phyloP scores from a whole-genome alignment of 2,329 filamentous ascomycete species.

The Ophiostoma ips region DNA sequence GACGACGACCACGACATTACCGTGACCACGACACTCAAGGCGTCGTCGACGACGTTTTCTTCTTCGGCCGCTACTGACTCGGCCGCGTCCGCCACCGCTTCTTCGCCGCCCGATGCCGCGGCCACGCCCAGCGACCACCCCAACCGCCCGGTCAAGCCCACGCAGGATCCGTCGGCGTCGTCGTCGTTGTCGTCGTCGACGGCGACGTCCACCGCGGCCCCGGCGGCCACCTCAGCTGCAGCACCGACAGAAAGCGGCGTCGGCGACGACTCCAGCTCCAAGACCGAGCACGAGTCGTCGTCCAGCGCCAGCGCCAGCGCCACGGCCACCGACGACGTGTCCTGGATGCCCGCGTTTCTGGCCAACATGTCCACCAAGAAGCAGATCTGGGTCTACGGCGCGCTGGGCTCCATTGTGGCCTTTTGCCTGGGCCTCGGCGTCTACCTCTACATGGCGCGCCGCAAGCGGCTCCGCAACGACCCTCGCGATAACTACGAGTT shows the following conservation, averaged over 20 bases:
- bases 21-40: conserved; percentile 44
- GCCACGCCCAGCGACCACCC: conserved; percentile 47
- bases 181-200: no score
- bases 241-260: neutral
- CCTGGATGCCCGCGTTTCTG: conserved; percentile 73
- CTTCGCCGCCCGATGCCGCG: neutral
- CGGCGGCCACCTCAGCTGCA: conserved; percentile 14
- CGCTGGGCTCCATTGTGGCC: conserved; percentile 65
- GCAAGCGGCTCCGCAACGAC: conserved; percentile 60
- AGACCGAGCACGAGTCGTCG: conserved; percentile 18
- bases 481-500: conserved; percentile 83
- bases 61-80: conserved; percentile 10
- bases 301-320: conserved; percentile 16
- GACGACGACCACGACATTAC: conserved; percentile 67
- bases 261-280: conserved; percentile 13
- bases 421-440: conserved; percentile 73
- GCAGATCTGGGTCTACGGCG: conserved; percentile 86
- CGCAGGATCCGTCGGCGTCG: no score
- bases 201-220: conserved; percentile 18
- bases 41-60: conserved; percentile 49
- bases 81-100: conserved; percentile 9
- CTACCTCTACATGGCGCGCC: conserved; percentile 69
- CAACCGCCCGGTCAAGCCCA: conserved; percentile 42
- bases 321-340: conserved; percentile 30
- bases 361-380: conserved; percentile 77